Evolutionary conservation across 116 monocot genomes (phyloP), one percentile per base, ranked within the genome.

Genomic region (Zostera marina): DNA sequence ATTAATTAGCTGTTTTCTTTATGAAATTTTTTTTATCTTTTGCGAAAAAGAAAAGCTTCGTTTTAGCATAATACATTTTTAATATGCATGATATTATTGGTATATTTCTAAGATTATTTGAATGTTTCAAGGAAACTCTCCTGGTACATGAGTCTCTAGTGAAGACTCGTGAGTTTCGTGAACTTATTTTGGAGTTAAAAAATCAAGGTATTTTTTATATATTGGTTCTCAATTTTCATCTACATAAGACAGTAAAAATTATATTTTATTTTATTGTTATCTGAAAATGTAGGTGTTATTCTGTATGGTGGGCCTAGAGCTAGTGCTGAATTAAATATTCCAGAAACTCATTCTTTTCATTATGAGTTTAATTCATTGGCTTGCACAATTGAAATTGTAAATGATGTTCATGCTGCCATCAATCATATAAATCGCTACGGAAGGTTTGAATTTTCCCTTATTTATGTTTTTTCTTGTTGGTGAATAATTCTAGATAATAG

Each of bases 291-390:
- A 92, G 92, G 92, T 59, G 84, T 92, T 62, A 52, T 54, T 44
- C 66, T 96, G n/a, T 82, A 71, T 74, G 96, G 89, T 51, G 89
- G 96, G 47, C 80, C 80, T 42, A 71, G 63, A 76, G 82, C 89
- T 57, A 82, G 78, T 64, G 45, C 68, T 51, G 73, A 73, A 64
- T 72, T 96, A 66, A 69, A 70, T 22, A 65, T 96, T 64, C 85
- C 82, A 39, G 51, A 59, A 60, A 74, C 80, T 40, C 40, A 54
- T 7, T 76, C 82, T 43, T 78, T 96, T 54, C 82, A 82, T 76
- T 82, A 89, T 60, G 96, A 96, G 65, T 96, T 85, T 65, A 89
- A 70, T 70, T 82, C 96, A 41, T 56, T 89, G 82, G 85, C 81
- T 66, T 96, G 89, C 65, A 76, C 89, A 16, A 19, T 96, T 68